A percentile compares a stretch with the other conserved stretches of the same genome.
Evolutionary conservation across 129 eudicot genomes (phyloP).

Genomic region (Centaurea solstitialis): DNA sequence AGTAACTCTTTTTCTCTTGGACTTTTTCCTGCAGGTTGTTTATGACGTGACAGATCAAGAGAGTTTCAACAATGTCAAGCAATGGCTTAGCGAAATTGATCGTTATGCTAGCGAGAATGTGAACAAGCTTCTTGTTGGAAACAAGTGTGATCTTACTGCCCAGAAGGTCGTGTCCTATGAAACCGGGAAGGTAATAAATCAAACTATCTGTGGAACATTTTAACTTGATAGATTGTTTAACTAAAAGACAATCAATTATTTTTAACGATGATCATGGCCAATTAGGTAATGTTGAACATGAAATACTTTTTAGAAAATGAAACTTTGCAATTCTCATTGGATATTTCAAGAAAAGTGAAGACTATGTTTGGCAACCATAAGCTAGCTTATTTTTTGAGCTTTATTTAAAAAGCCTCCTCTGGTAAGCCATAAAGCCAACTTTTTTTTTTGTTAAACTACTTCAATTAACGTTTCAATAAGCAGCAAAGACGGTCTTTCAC

Average conservation of each 20-base stretch:
- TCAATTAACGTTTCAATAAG: not conserved
- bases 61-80: slow-evolving; percentile 93
- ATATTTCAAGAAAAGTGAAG: not conserved
- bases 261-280: not conserved
- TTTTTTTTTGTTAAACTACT: not conserved
- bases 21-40: slow-evolving; percentile 60
- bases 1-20: not conserved
- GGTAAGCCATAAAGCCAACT: not conserved
- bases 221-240: not conserved
- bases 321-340: not conserved
- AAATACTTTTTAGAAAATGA: not conserved
- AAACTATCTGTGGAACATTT: not conserved
- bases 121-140: slow-evolving; percentile 96
- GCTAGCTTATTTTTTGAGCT: not conserved
- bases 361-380: not conserved
- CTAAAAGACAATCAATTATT: not conserved
- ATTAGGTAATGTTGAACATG: not conserved
- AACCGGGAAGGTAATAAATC: slow-evolving; percentile 66
- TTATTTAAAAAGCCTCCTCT: not conserved
- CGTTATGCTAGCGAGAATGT: slow-evolving; percentile 94
- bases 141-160: slow-evolving; percentile 84
- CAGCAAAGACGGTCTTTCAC: not conserved
- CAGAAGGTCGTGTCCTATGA: slow-evolving; percentile 89
- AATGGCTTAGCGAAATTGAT: slow-evolving; percentile 95
- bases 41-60: slow-evolving; percentile 99